Conservation (phyloP, 139 green algal genomes). For the Tetradesmus lagerheimii region DNA sequence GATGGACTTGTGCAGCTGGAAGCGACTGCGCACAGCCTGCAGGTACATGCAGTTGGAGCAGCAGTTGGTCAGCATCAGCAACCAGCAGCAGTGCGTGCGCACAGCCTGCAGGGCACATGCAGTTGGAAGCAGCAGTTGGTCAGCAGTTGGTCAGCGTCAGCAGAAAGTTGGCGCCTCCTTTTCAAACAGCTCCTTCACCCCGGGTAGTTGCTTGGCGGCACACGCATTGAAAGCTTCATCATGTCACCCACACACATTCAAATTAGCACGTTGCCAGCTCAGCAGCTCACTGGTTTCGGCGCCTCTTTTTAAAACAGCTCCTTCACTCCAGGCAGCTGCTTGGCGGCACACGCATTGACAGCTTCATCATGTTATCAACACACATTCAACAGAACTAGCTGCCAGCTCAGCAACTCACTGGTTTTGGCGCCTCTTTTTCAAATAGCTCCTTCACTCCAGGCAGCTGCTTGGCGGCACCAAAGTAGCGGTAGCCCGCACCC, state of each 20-base stretch:
- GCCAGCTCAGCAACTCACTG: conserved; percentile 49
- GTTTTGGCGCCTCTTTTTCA: conserved; percentile 86
- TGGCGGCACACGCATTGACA: no score
- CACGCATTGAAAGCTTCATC: no score
- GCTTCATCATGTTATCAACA: no score
- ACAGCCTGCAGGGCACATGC: background rate
- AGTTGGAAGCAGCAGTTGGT: background rate
- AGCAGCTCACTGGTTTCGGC: conserved; percentile 59
- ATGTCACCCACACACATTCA: background rate
- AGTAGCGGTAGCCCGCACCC: conserved; percentile 79
- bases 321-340: no score
- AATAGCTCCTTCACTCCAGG: conserved; percentile 99
- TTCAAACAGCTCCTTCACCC: no score
- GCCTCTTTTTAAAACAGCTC: no score
- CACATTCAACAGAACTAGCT: background rate
- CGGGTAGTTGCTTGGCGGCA: no score
- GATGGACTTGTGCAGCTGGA: background rate
- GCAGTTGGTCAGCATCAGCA: background rate
- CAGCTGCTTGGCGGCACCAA: conserved; percentile 98
- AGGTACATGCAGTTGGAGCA: background rate
- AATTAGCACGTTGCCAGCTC: background rate
- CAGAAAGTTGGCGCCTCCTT: no score
- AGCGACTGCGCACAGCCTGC: background rate
- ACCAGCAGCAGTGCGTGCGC: background rate
- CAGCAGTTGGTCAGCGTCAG: no score